A percentile compares a stretch with the other conserved stretches of the same genome.
These are phyloP conservation scores for Kazachstania kunashirensis DNA, from an alignment of 805 yeast genomes.

Conservation along the genomic window DNA sequence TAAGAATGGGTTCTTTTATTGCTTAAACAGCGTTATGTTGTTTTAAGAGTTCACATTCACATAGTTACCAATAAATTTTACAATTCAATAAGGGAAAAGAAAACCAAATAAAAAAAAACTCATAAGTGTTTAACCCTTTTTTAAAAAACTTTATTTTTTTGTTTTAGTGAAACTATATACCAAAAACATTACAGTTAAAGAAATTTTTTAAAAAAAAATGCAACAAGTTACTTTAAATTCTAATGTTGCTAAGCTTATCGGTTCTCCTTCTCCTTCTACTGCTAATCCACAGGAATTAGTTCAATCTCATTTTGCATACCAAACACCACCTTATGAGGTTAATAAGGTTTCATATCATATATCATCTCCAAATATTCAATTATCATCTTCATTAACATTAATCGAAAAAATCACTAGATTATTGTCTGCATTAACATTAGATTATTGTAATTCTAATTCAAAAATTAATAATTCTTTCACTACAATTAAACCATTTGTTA, in stretches of 20 bases:
- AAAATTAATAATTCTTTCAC: constrained; percentile 13
- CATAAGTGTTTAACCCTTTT: not conserved
- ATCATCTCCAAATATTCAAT: not conserved
- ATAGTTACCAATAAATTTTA: no score
- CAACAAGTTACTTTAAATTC: constrained; percentile 1
- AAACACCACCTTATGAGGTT: constrained; percentile 14
- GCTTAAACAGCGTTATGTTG: no score
- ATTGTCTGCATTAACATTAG: constrained; percentile 11
- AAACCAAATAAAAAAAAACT: no score
- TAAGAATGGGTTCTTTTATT: no score
- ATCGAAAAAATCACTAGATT: constrained; percentile 9
- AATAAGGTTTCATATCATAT: not conserved
- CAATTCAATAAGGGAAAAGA: no score
- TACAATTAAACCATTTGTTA: constrained; percentile 10
- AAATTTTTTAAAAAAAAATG: not conserved
- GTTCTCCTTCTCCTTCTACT: no score
- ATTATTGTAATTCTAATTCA: constrained; percentile 9
- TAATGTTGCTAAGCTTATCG: not conserved
- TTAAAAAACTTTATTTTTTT: not conserved
- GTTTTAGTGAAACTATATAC: not conserved
- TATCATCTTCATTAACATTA: constrained; percentile 1
- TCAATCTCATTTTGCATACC: constrained; percentile 7
- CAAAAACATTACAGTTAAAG: not conserved
- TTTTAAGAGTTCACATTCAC: no score
- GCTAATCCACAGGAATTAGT: not conserved